These are phyloP conservation scores for Aureobasidium sp. DNA, from an alignment of 2,329 filamentous ascomycete genomes.

Conservation along the genomic window DNA sequence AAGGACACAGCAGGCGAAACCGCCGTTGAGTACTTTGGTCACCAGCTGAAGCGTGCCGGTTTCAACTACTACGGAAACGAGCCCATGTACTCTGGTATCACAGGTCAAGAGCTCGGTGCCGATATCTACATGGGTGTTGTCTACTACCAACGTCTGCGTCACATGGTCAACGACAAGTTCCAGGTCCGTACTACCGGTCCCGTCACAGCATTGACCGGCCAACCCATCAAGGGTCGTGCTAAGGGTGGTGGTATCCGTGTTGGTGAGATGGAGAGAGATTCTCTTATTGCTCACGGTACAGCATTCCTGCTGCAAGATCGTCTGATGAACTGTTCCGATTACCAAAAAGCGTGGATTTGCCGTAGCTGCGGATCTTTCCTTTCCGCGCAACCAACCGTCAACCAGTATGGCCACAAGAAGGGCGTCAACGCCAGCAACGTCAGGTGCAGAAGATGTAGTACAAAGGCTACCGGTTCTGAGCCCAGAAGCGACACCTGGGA, in stretches of 20 bases:
- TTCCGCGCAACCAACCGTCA: constrained; percentile 70
- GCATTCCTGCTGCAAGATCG: constrained; percentile 93
- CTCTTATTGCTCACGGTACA: constrained; percentile 86
- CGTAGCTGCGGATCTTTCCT: constrained; percentile 84
- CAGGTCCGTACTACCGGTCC: constrained; percentile 95
- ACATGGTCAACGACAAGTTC: constrained; percentile 99
- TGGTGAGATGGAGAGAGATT: constrained; percentile 97
- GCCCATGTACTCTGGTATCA: constrained; percentile 97
- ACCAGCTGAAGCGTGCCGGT: constrained; percentile 88
- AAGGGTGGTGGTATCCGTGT: constrained; percentile 98
- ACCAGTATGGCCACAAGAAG: constrained; percentile 28
- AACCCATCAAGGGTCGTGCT: constrained; percentile 94
- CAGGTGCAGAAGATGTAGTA: constrained; percentile 30
- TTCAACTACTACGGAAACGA: constrained; percentile 99
- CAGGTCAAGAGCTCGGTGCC: constrained; percentile 82
- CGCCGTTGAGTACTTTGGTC: constrained; percentile 87
- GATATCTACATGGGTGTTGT: constrained; percentile 97
- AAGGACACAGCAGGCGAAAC: constrained; percentile 71
- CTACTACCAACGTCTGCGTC: constrained; percentile 93
- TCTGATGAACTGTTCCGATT: constrained; percentile 94
- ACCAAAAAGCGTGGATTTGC: constrained; percentile 83
- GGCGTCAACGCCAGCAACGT: constrained; percentile 22
- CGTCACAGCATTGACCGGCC: constrained; percentile 80
- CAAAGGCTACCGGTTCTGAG: constrained; percentile 24
- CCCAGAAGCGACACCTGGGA: constrained; percentile 64